phyloP scores from a whole-genome alignment of 441 rosid species.

The Adansonia grandidieri region DNA sequence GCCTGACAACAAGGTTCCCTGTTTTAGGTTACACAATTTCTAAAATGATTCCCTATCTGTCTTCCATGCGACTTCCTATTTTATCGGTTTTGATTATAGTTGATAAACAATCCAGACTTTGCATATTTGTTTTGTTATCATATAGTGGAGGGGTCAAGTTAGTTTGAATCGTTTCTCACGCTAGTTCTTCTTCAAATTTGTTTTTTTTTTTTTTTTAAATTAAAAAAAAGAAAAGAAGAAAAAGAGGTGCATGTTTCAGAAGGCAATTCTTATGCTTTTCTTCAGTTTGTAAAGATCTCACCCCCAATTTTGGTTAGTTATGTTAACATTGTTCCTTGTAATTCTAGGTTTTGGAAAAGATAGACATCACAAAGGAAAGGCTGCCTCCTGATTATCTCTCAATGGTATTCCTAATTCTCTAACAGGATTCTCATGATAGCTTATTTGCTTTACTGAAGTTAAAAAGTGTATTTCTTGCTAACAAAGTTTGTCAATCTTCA shows the following conservation, averaged over 20 bases:
- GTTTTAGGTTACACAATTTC: not conserved
- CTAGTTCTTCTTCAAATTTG: not conserved
- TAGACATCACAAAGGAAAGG: conserved; percentile 46
- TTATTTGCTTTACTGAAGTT: conserved; percentile 16
- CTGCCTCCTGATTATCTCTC: conserved; percentile 71
- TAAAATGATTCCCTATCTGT: not conserved
- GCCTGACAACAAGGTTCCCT: conserved; percentile 5
- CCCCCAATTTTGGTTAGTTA: conserved; percentile 23
- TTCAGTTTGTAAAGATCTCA: not conserved
- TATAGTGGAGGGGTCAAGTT: conserved; percentile 6
- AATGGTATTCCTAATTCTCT: conserved; percentile 44
- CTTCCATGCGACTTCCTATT: not conserved
- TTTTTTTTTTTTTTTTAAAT: not conserved
- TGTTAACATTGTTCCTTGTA: conserved; percentile 22
- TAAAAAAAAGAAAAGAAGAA: not conserved
- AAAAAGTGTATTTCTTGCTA: not conserved
- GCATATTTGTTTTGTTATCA: not conserved
- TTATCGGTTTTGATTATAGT: conserved; percentile 10
- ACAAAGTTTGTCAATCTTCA: not conserved
- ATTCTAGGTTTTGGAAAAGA: conserved; percentile 74
- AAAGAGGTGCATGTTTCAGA: not conserved
- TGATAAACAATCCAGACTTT: not conserved
- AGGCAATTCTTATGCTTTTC: not conserved
- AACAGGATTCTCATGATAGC: not conserved
- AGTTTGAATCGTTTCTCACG: not conserved